A percentile compares a stretch with the other conserved stretches of the same genome.
Evolutionary conservation across 2,329 filamentous ascomycete genomes (phyloP).

Genomic region (Arachnopeziza araneosa): DNA sequence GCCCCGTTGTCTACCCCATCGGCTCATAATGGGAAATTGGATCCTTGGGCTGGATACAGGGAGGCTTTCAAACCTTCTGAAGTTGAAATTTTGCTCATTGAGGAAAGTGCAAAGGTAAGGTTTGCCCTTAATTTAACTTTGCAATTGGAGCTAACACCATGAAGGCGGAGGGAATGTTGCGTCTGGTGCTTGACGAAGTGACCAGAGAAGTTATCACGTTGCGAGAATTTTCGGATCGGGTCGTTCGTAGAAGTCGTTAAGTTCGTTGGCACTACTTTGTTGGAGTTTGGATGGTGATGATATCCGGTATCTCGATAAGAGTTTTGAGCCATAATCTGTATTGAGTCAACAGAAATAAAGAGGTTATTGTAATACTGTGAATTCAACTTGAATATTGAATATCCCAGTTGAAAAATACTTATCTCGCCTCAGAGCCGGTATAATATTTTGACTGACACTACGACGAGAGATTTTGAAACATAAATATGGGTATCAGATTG

Average conservation of each 20-base stretch:
- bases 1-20: not conserved
- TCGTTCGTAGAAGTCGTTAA: not conserved
- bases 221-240: slow-evolving; percentile 50
- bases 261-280: no score
- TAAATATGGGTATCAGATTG: no score
- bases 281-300: no score
- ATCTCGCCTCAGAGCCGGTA: no score
- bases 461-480: no score
- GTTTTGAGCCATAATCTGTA: no score
- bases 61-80: slow-evolving; percentile 6
- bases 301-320: no score
- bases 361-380: no score
- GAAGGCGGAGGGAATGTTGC: slow-evolving; percentile 12
- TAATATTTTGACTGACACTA: no score
- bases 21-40: not conserved
- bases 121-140: not conserved
- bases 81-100: slow-evolving; percentile 13
- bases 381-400: no score
- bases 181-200: slow-evolving; percentile 44
- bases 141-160: not conserved
- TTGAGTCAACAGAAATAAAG: no score
- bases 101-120: slow-evolving; percentile 16
- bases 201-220: slow-evolving; percentile 56
- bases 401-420: no score
- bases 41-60: slow-evolving; percentile 9